Evolutionary conservation across 441 rosid species (phyloP).

Genomic region (Adansonia gregorii): DNA sequence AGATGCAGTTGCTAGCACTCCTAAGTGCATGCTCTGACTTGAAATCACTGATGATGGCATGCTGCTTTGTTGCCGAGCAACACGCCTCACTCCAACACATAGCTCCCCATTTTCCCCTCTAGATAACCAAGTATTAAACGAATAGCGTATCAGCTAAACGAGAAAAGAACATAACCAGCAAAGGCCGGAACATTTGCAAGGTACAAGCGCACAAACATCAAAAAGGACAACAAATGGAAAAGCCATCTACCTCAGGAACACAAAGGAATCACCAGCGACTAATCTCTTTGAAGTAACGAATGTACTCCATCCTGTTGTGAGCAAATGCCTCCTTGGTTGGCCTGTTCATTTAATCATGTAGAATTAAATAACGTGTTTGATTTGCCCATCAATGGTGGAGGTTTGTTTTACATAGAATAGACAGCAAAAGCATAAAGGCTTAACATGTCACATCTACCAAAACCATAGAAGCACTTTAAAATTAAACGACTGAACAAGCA

Average conservation of each 20-base stretch:
- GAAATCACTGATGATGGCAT: slow-evolving; percentile 78
- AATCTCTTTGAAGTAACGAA: slow-evolving; percentile 70
- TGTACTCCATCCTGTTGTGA: slow-evolving; percentile 78
- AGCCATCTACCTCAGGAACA: slow-evolving; percentile 56
- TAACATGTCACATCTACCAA: neutral
- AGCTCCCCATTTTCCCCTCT: slow-evolving; percentile 66
- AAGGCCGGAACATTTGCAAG: neutral
- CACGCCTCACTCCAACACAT: slow-evolving; percentile 64
- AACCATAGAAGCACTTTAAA: neutral
- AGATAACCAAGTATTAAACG: slow-evolving; percentile 20
- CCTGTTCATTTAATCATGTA: slow-evolving; percentile 43
- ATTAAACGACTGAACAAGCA: neutral
- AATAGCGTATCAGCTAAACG: neutral
- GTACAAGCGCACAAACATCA: neutral
- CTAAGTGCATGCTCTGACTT: slow-evolving; percentile 76
- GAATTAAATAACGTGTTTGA: neutral
- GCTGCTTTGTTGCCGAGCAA: slow-evolving; percentile 55
- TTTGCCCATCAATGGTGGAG: neutral
- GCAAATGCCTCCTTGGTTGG: slow-evolving; percentile 72
- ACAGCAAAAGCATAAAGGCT: neutral
- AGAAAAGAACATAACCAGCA: slow-evolving; percentile 5
- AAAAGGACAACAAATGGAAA: neutral
- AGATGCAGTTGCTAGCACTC: slow-evolving; percentile 75
- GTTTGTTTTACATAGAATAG: neutral
- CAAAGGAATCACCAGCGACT: slow-evolving; percentile 68